Evolutionary conservation across 2,329 filamentous ascomycete genomes (phyloP).

Genomic region (Lecanicillium sp.): DNA sequence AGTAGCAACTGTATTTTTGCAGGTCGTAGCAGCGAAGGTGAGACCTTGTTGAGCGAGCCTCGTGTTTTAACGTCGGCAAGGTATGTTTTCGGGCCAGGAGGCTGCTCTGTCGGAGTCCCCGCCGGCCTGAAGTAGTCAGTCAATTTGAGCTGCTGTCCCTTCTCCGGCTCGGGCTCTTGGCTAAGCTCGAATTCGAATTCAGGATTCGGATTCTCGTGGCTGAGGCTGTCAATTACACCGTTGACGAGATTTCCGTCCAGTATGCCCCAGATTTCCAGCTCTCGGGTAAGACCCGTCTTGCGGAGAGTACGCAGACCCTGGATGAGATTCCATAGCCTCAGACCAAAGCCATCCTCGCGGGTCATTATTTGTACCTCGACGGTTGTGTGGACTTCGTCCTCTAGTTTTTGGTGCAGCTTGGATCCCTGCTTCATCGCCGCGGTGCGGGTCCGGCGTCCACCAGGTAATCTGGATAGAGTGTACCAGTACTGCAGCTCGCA

Average conservation of each 20-base stretch:
- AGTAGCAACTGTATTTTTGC: constrained; percentile 84
- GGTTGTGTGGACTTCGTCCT: constrained; percentile 76
- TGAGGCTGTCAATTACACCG: constrained; percentile 84
- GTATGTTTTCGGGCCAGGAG: constrained; percentile 46
- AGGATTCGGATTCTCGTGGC: constrained; percentile 67
- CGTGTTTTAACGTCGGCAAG: constrained; percentile 88
- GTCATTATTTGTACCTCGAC: constrained; percentile 66
- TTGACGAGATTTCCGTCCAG: constrained; percentile 78
- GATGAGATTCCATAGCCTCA: constrained; percentile 86
- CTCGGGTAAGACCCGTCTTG: constrained; percentile 65
- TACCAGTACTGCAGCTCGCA: constrained; percentile 95
- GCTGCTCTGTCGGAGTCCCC: constrained; percentile 7
- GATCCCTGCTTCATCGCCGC: constrained; percentile 78
- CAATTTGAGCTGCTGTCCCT: constrained; percentile 32
- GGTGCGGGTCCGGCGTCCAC: constrained; percentile 70
- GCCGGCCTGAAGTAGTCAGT: constrained; percentile 34
- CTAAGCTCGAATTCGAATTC: constrained; percentile 58
- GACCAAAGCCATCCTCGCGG: constrained; percentile 75
- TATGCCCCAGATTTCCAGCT: constrained; percentile 79
- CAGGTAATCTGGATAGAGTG: constrained; percentile 62
- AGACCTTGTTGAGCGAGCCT: constrained; percentile 56
- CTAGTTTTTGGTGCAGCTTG: constrained; percentile 72
- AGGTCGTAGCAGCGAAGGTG: constrained; percentile 62
- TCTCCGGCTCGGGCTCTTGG: constrained; percentile 23
- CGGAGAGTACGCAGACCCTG: constrained; percentile 72